Evolutionary conservation across 2,329 filamentous ascomycete genomes (phyloP).

Genomic region (Aspergillus vadensis): DNA sequence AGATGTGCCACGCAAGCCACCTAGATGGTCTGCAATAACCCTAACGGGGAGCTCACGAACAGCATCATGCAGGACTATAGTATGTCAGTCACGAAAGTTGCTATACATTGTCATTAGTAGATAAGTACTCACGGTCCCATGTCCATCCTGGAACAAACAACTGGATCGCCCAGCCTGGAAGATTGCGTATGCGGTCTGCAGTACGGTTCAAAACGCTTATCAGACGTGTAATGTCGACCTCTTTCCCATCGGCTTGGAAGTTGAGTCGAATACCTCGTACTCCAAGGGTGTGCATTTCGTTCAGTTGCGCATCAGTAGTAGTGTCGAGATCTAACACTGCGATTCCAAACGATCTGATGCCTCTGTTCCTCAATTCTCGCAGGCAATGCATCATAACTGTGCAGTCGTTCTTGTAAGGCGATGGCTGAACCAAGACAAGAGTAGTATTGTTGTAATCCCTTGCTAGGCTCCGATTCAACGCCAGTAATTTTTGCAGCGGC

Average conservation of each 20-base stretch:
- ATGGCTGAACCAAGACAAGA: constrained; percentile 4
- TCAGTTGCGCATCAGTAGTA: background rate
- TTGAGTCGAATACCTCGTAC: background rate
- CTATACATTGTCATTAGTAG: background rate
- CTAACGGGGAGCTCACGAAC: background rate
- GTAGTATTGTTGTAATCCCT: background rate
- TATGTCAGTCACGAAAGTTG: background rate
- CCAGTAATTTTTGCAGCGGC: background rate
- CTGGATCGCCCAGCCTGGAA: constrained; percentile 8
- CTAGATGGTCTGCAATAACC: constrained; percentile 7
- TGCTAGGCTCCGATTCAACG: background rate
- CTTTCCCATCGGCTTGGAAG: constrained; percentile 8
- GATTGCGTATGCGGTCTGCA: background rate
- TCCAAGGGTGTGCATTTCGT: background rate
- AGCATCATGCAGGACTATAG: background rate
- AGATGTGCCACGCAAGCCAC: constrained; percentile 3
- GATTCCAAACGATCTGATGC: background rate
- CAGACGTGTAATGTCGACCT: background rate
- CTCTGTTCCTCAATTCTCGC: background rate
- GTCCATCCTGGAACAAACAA: constrained; percentile 5
- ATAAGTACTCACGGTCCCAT: constrained; percentile 2
- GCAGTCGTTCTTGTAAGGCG: constrained; percentile 1
- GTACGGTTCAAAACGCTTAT: background rate
- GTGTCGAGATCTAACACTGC: background rate
- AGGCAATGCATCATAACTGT: constrained; percentile 3